These are phyloP conservation scores for Wickerhamomyces kurtzmanii DNA, from an alignment of 805 yeast genomes.

Conservation along the genomic window DNA sequence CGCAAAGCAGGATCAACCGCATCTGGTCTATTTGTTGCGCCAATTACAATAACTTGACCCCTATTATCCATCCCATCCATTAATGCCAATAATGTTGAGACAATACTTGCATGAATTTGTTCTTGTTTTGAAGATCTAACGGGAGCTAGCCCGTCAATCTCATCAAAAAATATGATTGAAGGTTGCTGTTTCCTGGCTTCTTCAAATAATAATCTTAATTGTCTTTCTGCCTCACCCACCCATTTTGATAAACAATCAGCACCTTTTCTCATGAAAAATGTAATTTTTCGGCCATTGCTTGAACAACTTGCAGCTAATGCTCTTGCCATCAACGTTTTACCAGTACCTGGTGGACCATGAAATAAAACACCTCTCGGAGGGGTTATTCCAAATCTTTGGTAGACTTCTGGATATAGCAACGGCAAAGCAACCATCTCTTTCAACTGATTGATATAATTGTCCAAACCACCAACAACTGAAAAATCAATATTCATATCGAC, in stretches of 20 bases:
- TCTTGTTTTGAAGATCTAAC: slow-evolving; percentile 96
- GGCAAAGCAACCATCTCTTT: slow-evolving; percentile 97
- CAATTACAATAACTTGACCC: slow-evolving; percentile 96
- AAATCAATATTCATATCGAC: slow-evolving; percentile 81
- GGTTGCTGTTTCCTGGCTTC: slow-evolving; percentile 97
- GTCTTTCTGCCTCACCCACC: slow-evolving; percentile 99
- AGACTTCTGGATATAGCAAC: slow-evolving; percentile 84
- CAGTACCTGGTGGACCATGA: slow-evolving; percentile 99
- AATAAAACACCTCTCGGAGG: slow-evolving; percentile 97
- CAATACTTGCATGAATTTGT: slow-evolving; percentile 96
- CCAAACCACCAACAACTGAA: slow-evolving; percentile 84
- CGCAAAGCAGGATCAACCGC: slow-evolving; percentile 97
- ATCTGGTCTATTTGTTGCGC: slow-evolving; percentile 97
- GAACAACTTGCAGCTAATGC: slow-evolving; percentile 95
- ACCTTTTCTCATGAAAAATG: slow-evolving; percentile 97
- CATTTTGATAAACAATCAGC: slow-evolving; percentile 95
- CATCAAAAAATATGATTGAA: slow-evolving; percentile 92
- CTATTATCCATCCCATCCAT: slow-evolving; percentile 99
- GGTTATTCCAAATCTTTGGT: slow-evolving; percentile 79
- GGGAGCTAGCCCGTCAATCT: slow-evolving; percentile 97
- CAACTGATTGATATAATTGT: slow-evolving; percentile 79
- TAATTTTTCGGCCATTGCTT: slow-evolving; percentile 72
- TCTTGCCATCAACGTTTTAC: slow-evolving; percentile 95
- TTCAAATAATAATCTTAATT: slow-evolving; percentile 80
- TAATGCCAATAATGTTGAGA: slow-evolving; percentile 84